Percentiles rank a stretch among this genome's conserved stretches.
phyloP scores from a whole-genome alignment of 106 monocot genomes.

The Dioscorea dumetorum region DNA sequence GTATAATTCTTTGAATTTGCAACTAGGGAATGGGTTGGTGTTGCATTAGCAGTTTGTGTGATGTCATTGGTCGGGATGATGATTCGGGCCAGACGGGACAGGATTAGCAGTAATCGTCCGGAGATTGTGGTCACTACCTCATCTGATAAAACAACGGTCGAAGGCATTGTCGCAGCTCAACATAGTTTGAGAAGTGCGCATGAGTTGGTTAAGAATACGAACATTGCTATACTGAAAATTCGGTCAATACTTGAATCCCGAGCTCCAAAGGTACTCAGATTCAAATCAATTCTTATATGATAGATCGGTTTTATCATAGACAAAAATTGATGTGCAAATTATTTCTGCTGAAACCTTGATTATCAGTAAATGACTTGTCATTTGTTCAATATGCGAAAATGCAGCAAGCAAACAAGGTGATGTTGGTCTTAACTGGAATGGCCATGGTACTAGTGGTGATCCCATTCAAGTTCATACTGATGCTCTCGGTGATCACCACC shows the following conservation, averaged over 20 bases:
- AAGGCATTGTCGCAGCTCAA: constrained; percentile 70
- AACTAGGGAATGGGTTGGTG: constrained; percentile 67
- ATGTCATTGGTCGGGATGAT: constrained; percentile 34
- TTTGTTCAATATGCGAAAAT: background rate
- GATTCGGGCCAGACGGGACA: constrained; percentile 35
- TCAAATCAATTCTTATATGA: no score
- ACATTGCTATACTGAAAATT: constrained; percentile 51
- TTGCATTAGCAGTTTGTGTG: constrained; percentile 28
- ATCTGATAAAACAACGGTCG: constrained; percentile 61
- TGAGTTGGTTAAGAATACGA: constrained; percentile 34
- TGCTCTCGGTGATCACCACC: constrained; percentile 14
- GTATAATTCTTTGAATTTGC: background rate
- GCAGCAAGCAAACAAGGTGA: constrained; percentile 62
- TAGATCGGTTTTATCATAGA: no score
- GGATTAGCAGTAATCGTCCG: constrained; percentile 6
- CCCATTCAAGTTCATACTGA: constrained; percentile 67
- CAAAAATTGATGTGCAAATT: no score
- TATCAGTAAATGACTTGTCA: no score
- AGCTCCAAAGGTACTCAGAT: constrained; percentile 55
- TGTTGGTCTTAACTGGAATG: constrained; percentile 25
- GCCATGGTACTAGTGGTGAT: constrained; percentile 41
- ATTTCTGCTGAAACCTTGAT: no score
- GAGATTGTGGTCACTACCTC: constrained; percentile 49
- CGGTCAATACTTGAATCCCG: constrained; percentile 52
- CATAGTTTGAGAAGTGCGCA: constrained; percentile 39